Evolutionary conservation across 2,329 filamentous ascomycete genomes (phyloP).

Genomic region (Aspergillus ruber): DNA sequence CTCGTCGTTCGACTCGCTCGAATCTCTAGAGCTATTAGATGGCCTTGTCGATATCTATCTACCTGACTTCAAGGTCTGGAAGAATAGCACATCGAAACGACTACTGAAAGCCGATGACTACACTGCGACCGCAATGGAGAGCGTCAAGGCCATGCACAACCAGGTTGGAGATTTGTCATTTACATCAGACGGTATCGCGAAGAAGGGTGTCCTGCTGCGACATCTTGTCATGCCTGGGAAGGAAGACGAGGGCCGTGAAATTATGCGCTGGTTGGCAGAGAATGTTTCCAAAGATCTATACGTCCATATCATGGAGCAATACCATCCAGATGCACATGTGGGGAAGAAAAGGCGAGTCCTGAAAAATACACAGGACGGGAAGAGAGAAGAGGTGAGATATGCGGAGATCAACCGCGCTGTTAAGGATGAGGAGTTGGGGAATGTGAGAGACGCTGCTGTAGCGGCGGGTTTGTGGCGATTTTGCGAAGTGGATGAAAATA

Average conservation of each 20-base stretch:
- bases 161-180: conserved; percentile 82
- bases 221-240: conserved; percentile 82
- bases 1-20: conserved; percentile 69
- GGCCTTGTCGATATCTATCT: conserved; percentile 80
- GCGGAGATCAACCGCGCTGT: conserved; percentile 71
- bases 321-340: conserved; percentile 72
- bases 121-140: conserved; percentile 64
- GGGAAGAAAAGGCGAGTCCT: conserved; percentile 55
- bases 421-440: conserved; percentile 57
- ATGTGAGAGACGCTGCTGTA: conserved; percentile 61
- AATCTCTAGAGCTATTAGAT: conserved; percentile 65
- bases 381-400: conserved; percentile 54
- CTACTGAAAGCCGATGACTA: conserved; percentile 76
- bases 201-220: conserved; percentile 66
- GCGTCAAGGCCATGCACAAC: conserved; percentile 69
- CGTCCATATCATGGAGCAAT: conserved; percentile 86
- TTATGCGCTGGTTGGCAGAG: conserved; percentile 68
- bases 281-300: conserved; percentile 70
- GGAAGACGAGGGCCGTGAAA: conserved; percentile 64
- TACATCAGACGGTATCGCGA: conserved; percentile 72
- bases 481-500: conserved; percentile 57
- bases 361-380: conserved; percentile 10
- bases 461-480: conserved; percentile 73
- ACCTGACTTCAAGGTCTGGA: conserved; percentile 85
- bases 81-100: conserved; percentile 56